These are phyloP conservation scores for Xylariaceae sp. DNA, from an alignment of 2,329 filamentous ascomycete genomes.

Conservation along the genomic window DNA sequence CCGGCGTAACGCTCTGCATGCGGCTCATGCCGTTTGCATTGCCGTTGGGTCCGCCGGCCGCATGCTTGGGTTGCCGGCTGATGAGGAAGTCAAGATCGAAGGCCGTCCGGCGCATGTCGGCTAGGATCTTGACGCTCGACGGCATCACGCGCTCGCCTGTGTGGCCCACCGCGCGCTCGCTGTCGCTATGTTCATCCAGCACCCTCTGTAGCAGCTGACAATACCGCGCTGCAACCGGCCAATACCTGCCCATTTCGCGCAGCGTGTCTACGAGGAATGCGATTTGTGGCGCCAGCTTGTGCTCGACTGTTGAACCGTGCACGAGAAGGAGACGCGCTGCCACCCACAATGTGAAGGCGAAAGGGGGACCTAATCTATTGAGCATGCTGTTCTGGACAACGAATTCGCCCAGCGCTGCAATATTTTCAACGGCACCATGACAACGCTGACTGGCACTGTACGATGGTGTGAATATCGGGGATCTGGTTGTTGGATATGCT, in stretches of 20 bases:
- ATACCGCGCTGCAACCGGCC: constrained; percentile 83
- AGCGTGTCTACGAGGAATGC: constrained; percentile 78
- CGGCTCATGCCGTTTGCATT: too few species aligned
- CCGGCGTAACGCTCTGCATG: constrained; percentile 53
- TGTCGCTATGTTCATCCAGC: constrained; percentile 79
- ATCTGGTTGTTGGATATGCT: constrained; percentile 85
- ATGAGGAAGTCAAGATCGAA: constrained; percentile 90
- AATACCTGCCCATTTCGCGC: constrained; percentile 74
- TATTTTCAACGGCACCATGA: constrained; percentile 76
- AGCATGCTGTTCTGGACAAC: constrained; percentile 72
- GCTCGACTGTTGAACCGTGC: constrained; percentile 84
- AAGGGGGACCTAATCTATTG: constrained; percentile 78
- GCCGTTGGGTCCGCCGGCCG: constrained; percentile 32
- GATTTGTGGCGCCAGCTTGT: constrained; percentile 75
- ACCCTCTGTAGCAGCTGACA: constrained; percentile 75
- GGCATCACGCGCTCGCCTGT: constrained; percentile 73
- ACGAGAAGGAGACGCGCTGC: constrained; percentile 82
- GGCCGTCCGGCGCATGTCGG: constrained; percentile 86
- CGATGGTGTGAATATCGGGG: constrained; percentile 83
- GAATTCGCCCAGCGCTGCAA: constrained; percentile 73
- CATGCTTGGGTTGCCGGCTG: constrained; percentile 66
- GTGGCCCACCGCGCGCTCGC: constrained; percentile 49
- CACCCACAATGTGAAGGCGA: constrained; percentile 91
- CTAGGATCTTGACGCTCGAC: constrained; percentile 78
- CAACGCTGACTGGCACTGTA: constrained; percentile 83